Percentiles rank a stretch among this genome's conserved stretches.
These are phyloP conservation scores for Linum usitatissimum DNA, from an alignment of 345 rosid species.

Conservation along the genomic window DNA sequence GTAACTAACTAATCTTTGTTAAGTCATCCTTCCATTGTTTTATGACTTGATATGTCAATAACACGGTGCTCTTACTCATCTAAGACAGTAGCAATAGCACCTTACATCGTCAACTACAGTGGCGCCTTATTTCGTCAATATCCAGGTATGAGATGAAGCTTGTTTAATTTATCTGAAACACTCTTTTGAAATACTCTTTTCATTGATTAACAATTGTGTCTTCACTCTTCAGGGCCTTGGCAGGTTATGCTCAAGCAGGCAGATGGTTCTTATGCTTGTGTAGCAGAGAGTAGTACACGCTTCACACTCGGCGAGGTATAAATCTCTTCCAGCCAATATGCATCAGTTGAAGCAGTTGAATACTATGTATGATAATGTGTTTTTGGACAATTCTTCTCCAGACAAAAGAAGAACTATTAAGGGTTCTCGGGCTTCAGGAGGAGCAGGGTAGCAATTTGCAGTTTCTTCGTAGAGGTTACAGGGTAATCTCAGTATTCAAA, in stretches of 20 bases:
- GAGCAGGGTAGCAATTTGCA: slow-evolving; percentile 85
- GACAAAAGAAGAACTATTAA: slow-evolving; percentile 88
- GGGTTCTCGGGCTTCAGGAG: slow-evolving; percentile 82
- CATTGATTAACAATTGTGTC: too few relatives aligned
- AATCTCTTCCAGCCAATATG: slow-evolving; percentile 5
- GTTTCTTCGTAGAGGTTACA: slow-evolving; percentile 88
- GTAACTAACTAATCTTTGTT: slow-evolving; percentile 23
- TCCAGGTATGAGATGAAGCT: slow-evolving; percentile 46
- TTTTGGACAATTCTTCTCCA: slow-evolving; percentile 18
- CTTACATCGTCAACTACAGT: slow-evolving; percentile 66
- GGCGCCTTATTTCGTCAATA: slow-evolving; percentile 91
- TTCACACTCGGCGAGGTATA: slow-evolving; percentile 85
- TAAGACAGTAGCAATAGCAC: slow-evolving; percentile 90
- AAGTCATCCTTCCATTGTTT: slow-evolving; percentile 6
- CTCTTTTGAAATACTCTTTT: not conserved
- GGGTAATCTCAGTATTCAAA: slow-evolving; percentile 26
- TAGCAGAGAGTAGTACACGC: slow-evolving; percentile 77
- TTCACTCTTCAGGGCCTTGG: slow-evolving; percentile 71
- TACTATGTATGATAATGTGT: not conserved
- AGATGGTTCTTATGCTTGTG: slow-evolving; percentile 76
- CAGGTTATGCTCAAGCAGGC: slow-evolving; percentile 97
- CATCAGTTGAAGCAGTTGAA: not conserved
- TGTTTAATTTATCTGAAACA: not conserved
- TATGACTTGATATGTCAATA: slow-evolving; percentile 11
- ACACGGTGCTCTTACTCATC: slow-evolving; percentile 28